Base-by-base conservation (phyloP, 2,329 filamentous ascomycete species). In the Aspergillus awamori region DNA sequence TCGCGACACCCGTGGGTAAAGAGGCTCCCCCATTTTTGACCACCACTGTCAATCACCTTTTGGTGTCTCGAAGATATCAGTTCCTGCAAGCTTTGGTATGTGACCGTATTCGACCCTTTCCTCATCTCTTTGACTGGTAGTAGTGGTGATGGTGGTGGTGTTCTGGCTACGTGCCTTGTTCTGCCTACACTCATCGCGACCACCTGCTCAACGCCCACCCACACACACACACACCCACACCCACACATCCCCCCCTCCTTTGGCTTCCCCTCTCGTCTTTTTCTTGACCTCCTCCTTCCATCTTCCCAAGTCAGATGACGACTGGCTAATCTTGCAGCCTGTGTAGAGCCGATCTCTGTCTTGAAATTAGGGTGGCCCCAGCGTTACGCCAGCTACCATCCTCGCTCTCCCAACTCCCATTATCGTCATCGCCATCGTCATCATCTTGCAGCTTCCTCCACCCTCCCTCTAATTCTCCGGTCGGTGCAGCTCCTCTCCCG, bases 321-420 rank as follows among this genome's bases (percentile, higher is more conserved):
- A 58, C 49, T 63, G 26, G 61, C 58, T 67, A 63, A 66, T 65
- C 52, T 55, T 60, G 61, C 61, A 63, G 61, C 63, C 64, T 63
- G 61, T 64, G 30, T 57, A 62, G 58, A 61, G 55, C 39, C 58
- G 52, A 60, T 63, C 61, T 59, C 59, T 60, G 55, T 59, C 58
- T 63, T 53, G 51, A 60, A 56, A 24, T 61, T 62, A 59, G 53
- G 30, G 57, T 60, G 59, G 47, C 49, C 58, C 63, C 41, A 58
- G 54, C 58, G 63, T 64, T 63, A 64, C 63, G 49, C 58, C 54
- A 58, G 53, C 59, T 57, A 47, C 36, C 57, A 56, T 47, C 38
- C 48, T 41, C 33, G 33, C 33, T 36, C 33, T 36, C 45, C 26
- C 48, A 43, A 54, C 36, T 55, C 57, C 57, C 57, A 39, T 36